Base-by-base conservation (phyloP, 2,329 filamentous ascomycete species). In the Periconia sp. region DNA sequence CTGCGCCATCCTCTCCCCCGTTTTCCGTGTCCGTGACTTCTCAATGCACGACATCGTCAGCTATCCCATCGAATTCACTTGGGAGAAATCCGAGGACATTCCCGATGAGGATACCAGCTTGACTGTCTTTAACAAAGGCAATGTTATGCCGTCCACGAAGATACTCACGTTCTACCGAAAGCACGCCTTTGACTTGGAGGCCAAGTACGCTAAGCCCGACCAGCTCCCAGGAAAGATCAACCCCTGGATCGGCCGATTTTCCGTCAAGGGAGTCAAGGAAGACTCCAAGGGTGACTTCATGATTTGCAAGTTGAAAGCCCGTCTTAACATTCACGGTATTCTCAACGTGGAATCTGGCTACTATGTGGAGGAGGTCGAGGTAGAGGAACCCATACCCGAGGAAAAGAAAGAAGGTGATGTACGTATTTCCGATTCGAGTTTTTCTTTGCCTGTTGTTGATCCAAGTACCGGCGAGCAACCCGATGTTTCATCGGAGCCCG, bases 141-240 rank as follows among this genome's bases (percentile, higher is more conserved):
- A 97, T 72, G 87, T 96, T 60, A 88, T 99, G 82, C 94, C 94
- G 50, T 97, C 93, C 6, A 99, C 94, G 61, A 99, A 99, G 85
- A 97, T 99, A 63, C 86, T 99, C 50, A 99, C 94, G 40, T 99
- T 99, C 81, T 99, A 97, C 84, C 89, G 94, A 66, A 97, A 97
- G 82, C 91, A 97, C 78, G 84, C 92, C 45, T 99, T 97, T 75
- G 92, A 97, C 72, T 84, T 99, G 49, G 94, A 99, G 81, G 94
- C 94, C 56, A 88, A 90, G 66, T 99, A 99, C 73, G 88, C 90
- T 60, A 90, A 93, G 70, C 90, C 92, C 18, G 91, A 96, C 44
- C 77, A 83, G 50, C 86, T 99, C 9, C 94, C 94, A 17, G 92
- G 92, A 69, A 95, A 93, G 82, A 82, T 88, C 58, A 91, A 91